phyloP scores from a whole-genome alignment of 495 filamentous ascomycete species.

The Xylaria palmicola region DNA sequence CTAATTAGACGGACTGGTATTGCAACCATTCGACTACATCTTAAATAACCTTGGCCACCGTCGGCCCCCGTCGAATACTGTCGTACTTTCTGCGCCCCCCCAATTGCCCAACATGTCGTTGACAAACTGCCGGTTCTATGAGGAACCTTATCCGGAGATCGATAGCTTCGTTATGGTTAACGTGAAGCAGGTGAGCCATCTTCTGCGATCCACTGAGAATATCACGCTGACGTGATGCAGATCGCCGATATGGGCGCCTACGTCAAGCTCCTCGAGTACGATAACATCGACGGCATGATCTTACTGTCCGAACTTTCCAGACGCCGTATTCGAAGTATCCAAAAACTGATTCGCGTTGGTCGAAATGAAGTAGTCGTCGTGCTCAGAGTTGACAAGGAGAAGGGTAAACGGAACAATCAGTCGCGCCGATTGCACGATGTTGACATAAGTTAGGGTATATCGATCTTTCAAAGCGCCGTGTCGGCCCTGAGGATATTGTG shows the following conservation, averaged over 20 bases:
- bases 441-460: constrained; percentile 69
- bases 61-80: background rate
- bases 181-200: constrained; percentile 75
- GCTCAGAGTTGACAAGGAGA: constrained; percentile 97
- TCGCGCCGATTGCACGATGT: constrained; percentile 8
- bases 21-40: background rate
- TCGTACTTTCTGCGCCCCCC: background rate
- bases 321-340: constrained; percentile 95
- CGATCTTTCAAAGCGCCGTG: constrained; percentile 96
- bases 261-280: constrained; percentile 98
- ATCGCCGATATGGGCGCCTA: constrained; percentile 99
- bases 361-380: constrained; percentile 98
- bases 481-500: constrained; percentile 93
- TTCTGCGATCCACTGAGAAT: constrained; percentile 16
- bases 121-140: constrained; percentile 98
- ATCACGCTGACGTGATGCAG: too few species aligned
- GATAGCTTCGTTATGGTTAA: constrained; percentile 99
- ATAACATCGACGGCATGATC: constrained; percentile 99
- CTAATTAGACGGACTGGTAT: background rate
- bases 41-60: background rate
- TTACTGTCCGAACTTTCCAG: constrained; percentile 92
- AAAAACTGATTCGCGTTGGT: constrained; percentile 97
- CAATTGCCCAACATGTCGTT: constrained; percentile 72
- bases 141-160: constrained; percentile 97
- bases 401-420: constrained; percentile 56